Evolutionary conservation across 331 rosid genomes (phyloP).

Genomic region (Quercus lobata): DNA sequence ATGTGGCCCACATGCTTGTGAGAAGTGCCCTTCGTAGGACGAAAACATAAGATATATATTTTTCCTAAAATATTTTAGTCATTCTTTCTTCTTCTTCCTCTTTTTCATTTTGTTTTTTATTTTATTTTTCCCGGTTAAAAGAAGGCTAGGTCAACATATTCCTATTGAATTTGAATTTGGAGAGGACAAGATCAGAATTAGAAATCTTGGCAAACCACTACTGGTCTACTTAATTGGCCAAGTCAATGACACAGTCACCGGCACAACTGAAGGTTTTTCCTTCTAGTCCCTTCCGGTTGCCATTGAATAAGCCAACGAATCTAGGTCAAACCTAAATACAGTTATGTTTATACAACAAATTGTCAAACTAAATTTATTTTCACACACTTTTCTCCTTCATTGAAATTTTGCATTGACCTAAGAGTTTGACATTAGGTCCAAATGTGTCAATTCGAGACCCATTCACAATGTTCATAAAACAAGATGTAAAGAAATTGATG

Average conservation of each 20-base stretch:
- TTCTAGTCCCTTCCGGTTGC: not conserved
- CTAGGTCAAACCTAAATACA: too few relatives aligned
- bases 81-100: too few relatives aligned
- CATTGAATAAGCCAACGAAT: too few relatives aligned
- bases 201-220: conserved; percentile 13
- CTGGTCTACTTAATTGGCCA: not conserved
- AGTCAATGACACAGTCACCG: conserved; percentile 16
- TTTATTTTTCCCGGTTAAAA: not conserved
- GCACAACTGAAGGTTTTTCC: conserved; percentile 26
- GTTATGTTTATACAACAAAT: too few relatives aligned
- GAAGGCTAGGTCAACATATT: too few relatives aligned
- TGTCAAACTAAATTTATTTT: not conserved
- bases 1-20: too few relatives aligned
- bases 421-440: not conserved
- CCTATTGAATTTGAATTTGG: not conserved
- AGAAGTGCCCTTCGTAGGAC: too few relatives aligned
- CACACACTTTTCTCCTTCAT: too few relatives aligned
- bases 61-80: too few relatives aligned
- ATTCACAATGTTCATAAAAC: not conserved
- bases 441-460: not conserved
- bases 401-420: not conserved
- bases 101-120: not conserved
- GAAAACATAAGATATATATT: too few relatives aligned
- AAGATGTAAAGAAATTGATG: not conserved
- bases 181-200: conserved; percentile 28